phyloP scores from a whole-genome alignment of 1,284 basidiomycete genomes.

The Leucoagaricus sp. region DNA sequence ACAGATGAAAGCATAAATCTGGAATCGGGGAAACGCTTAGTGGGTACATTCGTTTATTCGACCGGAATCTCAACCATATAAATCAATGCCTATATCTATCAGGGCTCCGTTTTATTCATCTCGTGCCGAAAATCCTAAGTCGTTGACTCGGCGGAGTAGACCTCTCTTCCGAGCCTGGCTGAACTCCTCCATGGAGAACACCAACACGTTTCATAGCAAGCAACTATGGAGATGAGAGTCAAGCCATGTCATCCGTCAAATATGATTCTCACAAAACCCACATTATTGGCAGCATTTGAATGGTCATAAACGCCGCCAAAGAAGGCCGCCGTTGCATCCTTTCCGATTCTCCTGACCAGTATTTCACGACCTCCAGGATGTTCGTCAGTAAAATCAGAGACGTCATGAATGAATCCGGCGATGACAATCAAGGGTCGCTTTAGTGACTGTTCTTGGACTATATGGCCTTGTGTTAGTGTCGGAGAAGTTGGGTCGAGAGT shows the following conservation, averaged over 20 bases:
- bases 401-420: conserved; percentile 91
- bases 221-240: conserved; percentile 20
- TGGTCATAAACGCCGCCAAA: conserved; percentile 95
- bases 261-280: conserved; percentile 33
- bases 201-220: conserved; percentile 92
- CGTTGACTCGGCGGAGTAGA: conserved; percentile 67
- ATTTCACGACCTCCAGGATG: conserved; percentile 81
- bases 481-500: background rate
- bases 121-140: conserved; percentile 61
- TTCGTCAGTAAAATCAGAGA: conserved; percentile 81
- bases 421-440: conserved; percentile 81
- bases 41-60: too few relatives aligned
- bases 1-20: too few relatives aligned
- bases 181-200: conserved; percentile 78
- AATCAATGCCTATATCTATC: too few relatives aligned
- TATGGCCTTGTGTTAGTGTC: conserved; percentile 13
- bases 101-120: too few relatives aligned
- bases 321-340: conserved; percentile 90
- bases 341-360: conserved; percentile 71
- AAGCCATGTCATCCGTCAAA: background rate
- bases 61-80: too few relatives aligned
- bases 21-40: too few relatives aligned
- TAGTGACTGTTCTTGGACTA: conserved; percentile 76
- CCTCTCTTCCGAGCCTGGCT: conserved; percentile 53
- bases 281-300: conserved; percentile 89